These are phyloP conservation scores for Ogataea naganishii DNA, from an alignment of 805 yeast genomes.

Conservation along the genomic window DNA sequence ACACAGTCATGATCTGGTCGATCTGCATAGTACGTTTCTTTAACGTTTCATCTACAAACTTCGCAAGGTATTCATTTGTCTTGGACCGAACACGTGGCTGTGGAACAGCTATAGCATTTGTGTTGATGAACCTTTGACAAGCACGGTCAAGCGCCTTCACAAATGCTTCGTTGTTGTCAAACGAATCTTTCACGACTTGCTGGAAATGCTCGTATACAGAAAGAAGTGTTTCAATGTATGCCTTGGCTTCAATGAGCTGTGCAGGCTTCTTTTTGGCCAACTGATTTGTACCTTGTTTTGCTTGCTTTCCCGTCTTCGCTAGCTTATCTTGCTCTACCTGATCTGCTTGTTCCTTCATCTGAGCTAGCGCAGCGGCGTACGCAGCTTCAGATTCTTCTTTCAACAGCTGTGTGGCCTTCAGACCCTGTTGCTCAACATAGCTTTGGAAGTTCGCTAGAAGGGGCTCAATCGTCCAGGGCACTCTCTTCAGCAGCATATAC, in stretches of 20 bases:
- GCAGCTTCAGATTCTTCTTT: conserved; percentile 19
- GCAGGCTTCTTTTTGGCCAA: conserved; percentile 13
- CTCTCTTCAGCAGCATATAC: conserved; percentile 67
- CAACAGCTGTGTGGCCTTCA: conserved; percentile 50
- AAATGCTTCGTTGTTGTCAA: conserved; percentile 67
- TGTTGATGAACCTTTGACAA: conserved; percentile 75
- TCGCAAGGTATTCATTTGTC: conserved; percentile 88
- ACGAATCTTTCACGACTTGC: conserved; percentile 54
- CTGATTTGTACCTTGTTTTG: conserved; percentile 24
- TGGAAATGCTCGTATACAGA: conserved; percentile 61
- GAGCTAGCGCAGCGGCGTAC: conserved; percentile 1
- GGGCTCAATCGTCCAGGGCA: conserved; percentile 71
- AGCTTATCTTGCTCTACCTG: conserved; percentile 19
- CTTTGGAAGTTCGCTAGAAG: conserved; percentile 64
- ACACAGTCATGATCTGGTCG: conserved; percentile 79
- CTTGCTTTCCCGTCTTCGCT: conserved; percentile 25
- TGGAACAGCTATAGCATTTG: conserved; percentile 70
- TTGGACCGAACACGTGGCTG: conserved; percentile 52
- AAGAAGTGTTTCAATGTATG: conserved; percentile 71
- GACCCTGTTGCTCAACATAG: conserved; percentile 62
- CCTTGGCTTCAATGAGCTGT: conserved; percentile 53
- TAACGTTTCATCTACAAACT: conserved; percentile 76
- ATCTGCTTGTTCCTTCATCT: conserved; percentile 6
- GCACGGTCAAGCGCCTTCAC: conserved; percentile 86
- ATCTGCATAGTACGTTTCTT: conserved; percentile 71